These are phyloP conservation scores for Lentinula sp. DNA, from an alignment of 768 basidiomycete genomes.

Conservation along the genomic window DNA sequence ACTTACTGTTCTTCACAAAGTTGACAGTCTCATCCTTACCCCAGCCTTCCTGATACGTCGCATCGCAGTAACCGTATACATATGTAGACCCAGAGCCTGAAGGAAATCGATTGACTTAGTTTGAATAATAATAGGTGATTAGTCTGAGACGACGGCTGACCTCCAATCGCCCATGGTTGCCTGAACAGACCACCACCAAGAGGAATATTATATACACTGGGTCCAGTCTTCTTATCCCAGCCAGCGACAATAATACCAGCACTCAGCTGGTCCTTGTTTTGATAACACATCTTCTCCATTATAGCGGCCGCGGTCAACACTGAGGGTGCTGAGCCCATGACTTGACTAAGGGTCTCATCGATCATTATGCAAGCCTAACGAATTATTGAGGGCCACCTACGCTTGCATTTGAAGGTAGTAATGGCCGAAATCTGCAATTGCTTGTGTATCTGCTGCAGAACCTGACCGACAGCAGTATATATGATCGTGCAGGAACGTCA, in stretches of 20 bases:
- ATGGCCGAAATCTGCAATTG: slow-evolving; percentile 88
- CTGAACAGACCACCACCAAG: slow-evolving; percentile 95
- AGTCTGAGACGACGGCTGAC: slow-evolving; percentile 33
- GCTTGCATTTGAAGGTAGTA: slow-evolving; percentile 72
- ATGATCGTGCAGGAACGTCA: slow-evolving; percentile 93
- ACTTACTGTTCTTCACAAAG: slow-evolving; percentile 94
- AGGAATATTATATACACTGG: slow-evolving; percentile 95
- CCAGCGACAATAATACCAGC: slow-evolving; percentile 98
- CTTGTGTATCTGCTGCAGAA: slow-evolving; percentile 96
- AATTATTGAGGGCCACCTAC: slow-evolving; percentile 31
- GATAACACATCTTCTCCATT: slow-evolving; percentile 87
- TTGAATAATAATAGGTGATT: background rate
- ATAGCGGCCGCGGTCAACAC: slow-evolving; percentile 77
- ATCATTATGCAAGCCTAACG: background rate
- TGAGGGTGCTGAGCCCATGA: slow-evolving; percentile 59
- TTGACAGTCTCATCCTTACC: slow-evolving; percentile 82
- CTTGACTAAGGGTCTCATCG: slow-evolving; percentile 34
- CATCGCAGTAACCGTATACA: slow-evolving; percentile 98
- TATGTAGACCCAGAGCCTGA: slow-evolving; percentile 93
- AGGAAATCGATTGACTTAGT: background rate
- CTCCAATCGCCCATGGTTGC: slow-evolving; percentile 98
- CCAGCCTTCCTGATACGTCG: slow-evolving; percentile 95
- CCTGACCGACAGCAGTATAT: slow-evolving; percentile 99
- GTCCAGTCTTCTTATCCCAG: slow-evolving; percentile 89
- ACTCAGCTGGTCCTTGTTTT: slow-evolving; percentile 82